A percentile compares a stretch with the other conserved stretches of the same genome.
Evolutionary conservation across 768 basidiomycete species (phyloP).

Genomic region (Pleurotus salmoneostramineus): DNA sequence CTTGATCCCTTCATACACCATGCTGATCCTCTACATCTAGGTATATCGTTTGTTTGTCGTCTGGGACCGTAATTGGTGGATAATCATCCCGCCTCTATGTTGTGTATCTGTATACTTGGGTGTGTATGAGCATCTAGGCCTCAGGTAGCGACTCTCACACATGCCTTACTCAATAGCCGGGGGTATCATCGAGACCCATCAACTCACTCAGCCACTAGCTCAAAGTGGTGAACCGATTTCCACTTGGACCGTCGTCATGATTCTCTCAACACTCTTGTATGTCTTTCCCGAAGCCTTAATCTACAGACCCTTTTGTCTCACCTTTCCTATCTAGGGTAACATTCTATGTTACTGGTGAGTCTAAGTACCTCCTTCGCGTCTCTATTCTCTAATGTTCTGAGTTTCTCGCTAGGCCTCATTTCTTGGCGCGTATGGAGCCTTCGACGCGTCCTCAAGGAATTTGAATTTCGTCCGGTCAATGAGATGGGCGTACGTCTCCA

Average conservation of each 20-base stretch:
- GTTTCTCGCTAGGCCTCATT: background rate
- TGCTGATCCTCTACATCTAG: background rate
- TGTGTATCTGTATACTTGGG: background rate
- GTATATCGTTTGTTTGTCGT: background rate
- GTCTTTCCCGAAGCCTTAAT: background rate
- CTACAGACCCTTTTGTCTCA: background rate
- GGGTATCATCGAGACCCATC: background rate
- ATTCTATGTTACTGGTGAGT: background rate
- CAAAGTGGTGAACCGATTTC: background rate
- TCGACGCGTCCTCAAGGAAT: background rate
- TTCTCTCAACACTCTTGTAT: slow-evolving; percentile 1
- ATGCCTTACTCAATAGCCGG: background rate
- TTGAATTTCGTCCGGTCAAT: background rate
- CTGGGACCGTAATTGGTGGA: background rate
- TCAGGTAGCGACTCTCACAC: background rate
- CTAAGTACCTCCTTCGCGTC: background rate
- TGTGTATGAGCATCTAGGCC: background rate
- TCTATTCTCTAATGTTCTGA: background rate
- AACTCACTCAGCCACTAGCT: background rate
- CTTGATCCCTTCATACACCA: too few species aligned
- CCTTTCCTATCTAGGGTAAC: background rate
- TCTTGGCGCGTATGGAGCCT: background rate
- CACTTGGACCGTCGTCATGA: background rate
- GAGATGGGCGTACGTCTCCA: background rate
- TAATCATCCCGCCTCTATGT: background rate